Evolutionary conservation across 305 asterid species (phyloP).

Genomic region (Rubia occidens): DNA sequence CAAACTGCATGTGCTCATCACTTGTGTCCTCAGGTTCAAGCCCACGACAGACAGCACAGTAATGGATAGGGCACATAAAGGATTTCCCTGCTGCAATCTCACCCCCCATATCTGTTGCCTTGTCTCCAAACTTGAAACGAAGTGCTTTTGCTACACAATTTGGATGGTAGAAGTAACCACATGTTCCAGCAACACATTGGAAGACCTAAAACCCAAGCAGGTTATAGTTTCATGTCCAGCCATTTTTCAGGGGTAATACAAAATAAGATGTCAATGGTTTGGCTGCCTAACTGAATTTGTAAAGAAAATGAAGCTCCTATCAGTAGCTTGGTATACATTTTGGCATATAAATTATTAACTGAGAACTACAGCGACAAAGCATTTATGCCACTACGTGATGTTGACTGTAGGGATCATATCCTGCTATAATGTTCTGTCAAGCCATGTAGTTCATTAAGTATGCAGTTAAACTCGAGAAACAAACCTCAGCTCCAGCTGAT

Average conservation of each 20-base stretch:
- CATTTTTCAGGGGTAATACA: neutral
- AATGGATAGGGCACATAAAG: constrained; percentile 20
- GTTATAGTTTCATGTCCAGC: neutral
- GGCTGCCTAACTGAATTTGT: neutral
- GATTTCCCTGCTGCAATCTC: constrained; percentile 18
- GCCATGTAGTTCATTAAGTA: neutral
- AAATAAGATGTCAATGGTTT: neutral
- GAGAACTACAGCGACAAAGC: neutral
- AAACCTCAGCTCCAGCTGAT: constrained; percentile 68
- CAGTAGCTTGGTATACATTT: neutral
- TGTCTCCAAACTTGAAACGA: constrained; percentile 7
- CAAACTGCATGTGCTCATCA: constrained; percentile 68
- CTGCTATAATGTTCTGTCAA: neutral
- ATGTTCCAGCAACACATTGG: constrained; percentile 20
- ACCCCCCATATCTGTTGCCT: constrained; percentile 12
- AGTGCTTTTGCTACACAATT: constrained; percentile 21
- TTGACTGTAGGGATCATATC: neutral
- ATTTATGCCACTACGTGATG: neutral
- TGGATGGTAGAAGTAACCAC: constrained; percentile 25
- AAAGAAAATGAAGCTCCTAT: neutral
- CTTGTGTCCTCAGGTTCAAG: constrained; percentile 43
- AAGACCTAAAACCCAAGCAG: constrained; percentile 18
- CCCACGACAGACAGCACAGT: constrained; percentile 36
- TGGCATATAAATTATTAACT: neutral
- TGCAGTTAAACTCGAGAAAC: neutral